Base-by-base conservation (phyloP, 2,329 filamentous ascomycete genomes). In the Leptodontidium sp. region DNA sequence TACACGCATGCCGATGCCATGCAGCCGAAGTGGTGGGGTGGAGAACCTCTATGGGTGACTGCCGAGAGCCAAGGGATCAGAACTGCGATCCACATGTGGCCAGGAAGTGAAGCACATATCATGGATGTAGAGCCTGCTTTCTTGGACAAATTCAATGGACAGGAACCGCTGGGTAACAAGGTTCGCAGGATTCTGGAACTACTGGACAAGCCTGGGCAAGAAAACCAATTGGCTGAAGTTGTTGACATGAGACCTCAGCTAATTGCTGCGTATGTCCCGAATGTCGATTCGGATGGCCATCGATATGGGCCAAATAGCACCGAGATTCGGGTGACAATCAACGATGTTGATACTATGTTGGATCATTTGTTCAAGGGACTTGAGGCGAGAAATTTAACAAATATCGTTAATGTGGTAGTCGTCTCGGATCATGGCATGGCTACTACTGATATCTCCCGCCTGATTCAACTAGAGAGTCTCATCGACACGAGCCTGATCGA, bases 401-500 rank as follows among this genome's bases (percentile, higher is more conserved):
- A 91, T 24, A 92, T 99, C 69, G 93, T 98, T 77, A 99, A 99
- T 73, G 87, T 99, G 8, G 90, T 99, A 43, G 86, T 99, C n/a
- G 95, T 99, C 2, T 98, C 94, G 0, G 96, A 99, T 78, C 96
- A 99, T 78, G 96, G 96, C 62, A 99, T 99, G 96, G 96, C 96
- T 1, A 97, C 94, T 0, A 98, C 96, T 0, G 92, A 94, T 69
- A 88, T 87, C 0, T 85, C 89, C 21, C 88, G 96, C 12, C 83
- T 98, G 57, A 86, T 98, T 32, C 96, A 98, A 80, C 84, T 98
- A 2, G 96, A 99, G 72, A 93, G 98, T 76, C 81, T 98, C 4
- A 85, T 98, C 58, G 93, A 98, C 78, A 85, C 91, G 6, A 83
- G 82, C 61, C 86, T 93, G 74, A 90, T 98, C 55, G 91, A 91